phyloP scores from a whole-genome alignment of 164 flowering plant species.

The Euptelea pleiosperma region DNA sequence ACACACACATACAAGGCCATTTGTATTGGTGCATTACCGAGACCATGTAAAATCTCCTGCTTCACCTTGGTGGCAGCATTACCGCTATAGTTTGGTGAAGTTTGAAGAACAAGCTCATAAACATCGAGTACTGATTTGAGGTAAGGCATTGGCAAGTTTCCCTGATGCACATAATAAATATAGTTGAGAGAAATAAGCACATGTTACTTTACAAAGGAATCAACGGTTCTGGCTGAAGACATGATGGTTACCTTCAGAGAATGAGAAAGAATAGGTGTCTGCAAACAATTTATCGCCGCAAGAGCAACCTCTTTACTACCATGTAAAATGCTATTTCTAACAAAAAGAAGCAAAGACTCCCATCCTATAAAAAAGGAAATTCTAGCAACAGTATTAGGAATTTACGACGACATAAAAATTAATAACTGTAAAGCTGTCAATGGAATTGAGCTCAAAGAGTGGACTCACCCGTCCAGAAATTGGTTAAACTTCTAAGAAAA shows the following conservation, averaged over 20 bases:
- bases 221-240: not conserved
- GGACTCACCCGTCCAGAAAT: conserved; percentile 77
- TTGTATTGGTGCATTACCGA: conserved; percentile 50
- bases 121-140: conserved; percentile 78
- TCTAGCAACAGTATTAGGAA: not conserved
- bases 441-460: not conserved
- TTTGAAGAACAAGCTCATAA: conserved; percentile 68
- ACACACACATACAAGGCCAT: not conserved
- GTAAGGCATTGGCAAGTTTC: conserved; percentile 73
- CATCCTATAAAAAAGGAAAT: conserved; percentile 58
- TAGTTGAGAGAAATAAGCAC: not conserved
- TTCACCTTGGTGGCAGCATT: conserved; percentile 65
- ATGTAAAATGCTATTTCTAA: conserved; percentile 65
- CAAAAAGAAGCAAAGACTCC: conserved; percentile 76
- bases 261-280: conserved; percentile 80
- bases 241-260: conserved; percentile 58
- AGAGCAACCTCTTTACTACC: conserved; percentile 97
- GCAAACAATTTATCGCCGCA: conserved; percentile 90
- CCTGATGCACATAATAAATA: conserved; percentile 46
- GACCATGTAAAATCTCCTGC: conserved; percentile 85
- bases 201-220: not conserved
- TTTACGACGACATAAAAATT: not conserved
- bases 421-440: conserved; percentile 6
- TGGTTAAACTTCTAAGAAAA: conserved; percentile 50
- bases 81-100: conserved; percentile 36